These are phyloP conservation scores for Penicillium sclerotiorum DNA, from an alignment of 2,329 filamentous ascomycete species.

Conservation along the genomic window DNA sequence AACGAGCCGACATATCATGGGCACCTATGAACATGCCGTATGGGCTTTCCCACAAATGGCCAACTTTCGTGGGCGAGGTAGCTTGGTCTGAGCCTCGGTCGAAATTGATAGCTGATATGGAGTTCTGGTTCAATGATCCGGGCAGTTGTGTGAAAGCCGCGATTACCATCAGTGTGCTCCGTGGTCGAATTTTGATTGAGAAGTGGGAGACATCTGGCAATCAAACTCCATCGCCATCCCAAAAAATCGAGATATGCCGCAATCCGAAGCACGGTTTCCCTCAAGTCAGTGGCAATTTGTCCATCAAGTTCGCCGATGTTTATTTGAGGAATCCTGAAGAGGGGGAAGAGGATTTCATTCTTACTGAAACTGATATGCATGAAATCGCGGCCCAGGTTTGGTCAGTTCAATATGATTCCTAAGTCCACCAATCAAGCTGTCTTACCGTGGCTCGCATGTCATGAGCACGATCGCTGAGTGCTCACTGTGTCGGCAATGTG, in stretches of 20 bases:
- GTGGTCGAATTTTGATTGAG: constrained; percentile 3
- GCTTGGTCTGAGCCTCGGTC: constrained; percentile 7
- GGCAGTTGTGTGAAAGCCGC: constrained; percentile 6
- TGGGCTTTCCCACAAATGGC: constrained; percentile 7
- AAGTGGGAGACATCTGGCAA: not conserved
- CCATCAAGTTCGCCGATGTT: constrained; percentile 8
- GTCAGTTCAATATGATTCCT: constrained; percentile 3
- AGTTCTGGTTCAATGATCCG: constrained; percentile 9
- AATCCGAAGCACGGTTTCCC: not conserved
- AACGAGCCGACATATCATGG: constrained; percentile 2
- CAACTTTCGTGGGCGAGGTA: constrained; percentile 13
- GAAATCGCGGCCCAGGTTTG: constrained; percentile 6
- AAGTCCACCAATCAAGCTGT: not conserved
- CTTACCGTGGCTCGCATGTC: not conserved
- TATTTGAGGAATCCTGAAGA: constrained; percentile 5
- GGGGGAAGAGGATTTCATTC: constrained; percentile 3
- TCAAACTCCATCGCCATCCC: constrained; percentile 1
- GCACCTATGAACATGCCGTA: constrained; percentile 1
- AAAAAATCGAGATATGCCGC: constrained; percentile 7
- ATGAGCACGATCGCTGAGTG: constrained; percentile 6
- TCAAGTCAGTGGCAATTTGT: constrained; percentile 4
- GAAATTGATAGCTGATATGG: constrained; percentile 5
- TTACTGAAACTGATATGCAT: constrained; percentile 4
- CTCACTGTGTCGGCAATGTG: constrained; percentile 5
- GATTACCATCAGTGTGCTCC: constrained; percentile 9